These are phyloP conservation scores for Fennellomyces sp. DNA, from an alignment of 371 early-diverging fungal species.

Conservation along the genomic window DNA sequence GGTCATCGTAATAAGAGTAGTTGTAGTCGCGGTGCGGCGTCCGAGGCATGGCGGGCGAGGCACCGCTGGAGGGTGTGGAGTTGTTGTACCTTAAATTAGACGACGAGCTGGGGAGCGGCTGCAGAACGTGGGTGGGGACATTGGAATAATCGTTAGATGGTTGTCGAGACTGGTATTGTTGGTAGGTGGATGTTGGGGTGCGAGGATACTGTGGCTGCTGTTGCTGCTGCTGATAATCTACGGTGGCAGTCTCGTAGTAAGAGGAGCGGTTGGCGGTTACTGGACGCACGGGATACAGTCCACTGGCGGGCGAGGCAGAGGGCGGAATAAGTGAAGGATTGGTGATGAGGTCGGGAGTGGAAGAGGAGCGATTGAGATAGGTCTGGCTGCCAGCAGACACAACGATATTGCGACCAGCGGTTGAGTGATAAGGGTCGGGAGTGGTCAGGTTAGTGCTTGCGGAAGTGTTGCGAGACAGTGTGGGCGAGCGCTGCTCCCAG, in stretches of 20 bases:
- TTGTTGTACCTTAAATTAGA: neutral
- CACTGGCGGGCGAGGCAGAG: neutral
- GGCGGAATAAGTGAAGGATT: neutral
- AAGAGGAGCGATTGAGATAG: constrained; percentile 31
- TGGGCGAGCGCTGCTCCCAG: constrained; percentile 16
- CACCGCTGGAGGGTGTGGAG: neutral
- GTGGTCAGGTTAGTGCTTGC: constrained; percentile 7
- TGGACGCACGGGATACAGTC: neutral
- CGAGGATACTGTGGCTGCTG: constrained; percentile 9
- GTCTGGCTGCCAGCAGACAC: constrained; percentile 6
- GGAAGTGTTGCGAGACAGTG: constrained; percentile 14
- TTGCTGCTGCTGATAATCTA: neutral
- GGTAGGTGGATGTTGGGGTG: neutral
- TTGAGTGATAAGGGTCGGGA: constrained; percentile 5
- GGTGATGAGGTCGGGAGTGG: constrained; percentile 28
- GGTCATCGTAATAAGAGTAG: constrained; percentile 3
- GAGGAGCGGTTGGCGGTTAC: constrained; percentile 6
- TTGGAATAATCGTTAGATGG: constrained; percentile 8
- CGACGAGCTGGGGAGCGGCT: neutral
- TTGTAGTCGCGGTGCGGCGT: constrained; percentile 6
- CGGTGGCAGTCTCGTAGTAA: neutral
- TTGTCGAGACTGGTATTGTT: constrained; percentile 7
- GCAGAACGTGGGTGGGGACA: neutral
- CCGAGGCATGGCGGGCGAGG: neutral
- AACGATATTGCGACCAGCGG: neutral